Evolutionary conservation across 225 moss, liverwort and hornwort species (phyloP).

Genomic region (Sphagnum tenellum): DNA sequence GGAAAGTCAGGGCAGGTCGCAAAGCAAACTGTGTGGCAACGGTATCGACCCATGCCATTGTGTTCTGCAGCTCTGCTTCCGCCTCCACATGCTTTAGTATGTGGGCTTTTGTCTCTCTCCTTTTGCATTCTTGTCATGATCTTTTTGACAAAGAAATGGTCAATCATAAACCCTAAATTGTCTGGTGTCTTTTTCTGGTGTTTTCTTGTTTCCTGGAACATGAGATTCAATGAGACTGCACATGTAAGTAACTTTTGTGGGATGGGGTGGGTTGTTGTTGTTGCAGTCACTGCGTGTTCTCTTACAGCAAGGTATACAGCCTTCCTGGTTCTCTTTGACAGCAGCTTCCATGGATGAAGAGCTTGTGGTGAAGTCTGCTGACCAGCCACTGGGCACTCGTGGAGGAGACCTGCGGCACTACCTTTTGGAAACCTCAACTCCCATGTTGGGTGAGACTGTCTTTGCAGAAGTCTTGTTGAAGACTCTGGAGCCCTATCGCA

Average conservation of each 20-base stretch:
- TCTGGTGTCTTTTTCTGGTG: no score
- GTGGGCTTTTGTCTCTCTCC: neutral
- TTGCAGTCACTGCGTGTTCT: constrained; percentile 80
- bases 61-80: constrained; percentile 92
- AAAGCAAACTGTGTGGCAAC: constrained; percentile 77
- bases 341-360: constrained; percentile 16
- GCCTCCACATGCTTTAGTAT: constrained; percentile 94
- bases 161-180: no score
- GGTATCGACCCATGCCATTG: constrained; percentile 91
- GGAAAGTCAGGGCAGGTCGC: constrained; percentile 59
- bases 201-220: no score
- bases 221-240: no score
- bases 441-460: constrained; percentile 71
- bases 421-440: constrained; percentile 64
- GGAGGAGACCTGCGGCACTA: constrained; percentile 84
- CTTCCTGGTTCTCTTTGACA: constrained; percentile 63
- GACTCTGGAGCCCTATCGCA: constrained; percentile 83
- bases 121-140: no score
- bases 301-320: constrained; percentile 85
- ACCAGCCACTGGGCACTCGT: constrained; percentile 17
- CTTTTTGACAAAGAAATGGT: no score
- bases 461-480: constrained; percentile 91
- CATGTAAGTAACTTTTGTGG: no score
- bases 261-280: neutral
- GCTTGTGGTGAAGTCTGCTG: constrained; percentile 16